Conservation (phyloP, 2,329 filamentous ascomycete genomes). For the Dactylellina cionopaga region DNA sequence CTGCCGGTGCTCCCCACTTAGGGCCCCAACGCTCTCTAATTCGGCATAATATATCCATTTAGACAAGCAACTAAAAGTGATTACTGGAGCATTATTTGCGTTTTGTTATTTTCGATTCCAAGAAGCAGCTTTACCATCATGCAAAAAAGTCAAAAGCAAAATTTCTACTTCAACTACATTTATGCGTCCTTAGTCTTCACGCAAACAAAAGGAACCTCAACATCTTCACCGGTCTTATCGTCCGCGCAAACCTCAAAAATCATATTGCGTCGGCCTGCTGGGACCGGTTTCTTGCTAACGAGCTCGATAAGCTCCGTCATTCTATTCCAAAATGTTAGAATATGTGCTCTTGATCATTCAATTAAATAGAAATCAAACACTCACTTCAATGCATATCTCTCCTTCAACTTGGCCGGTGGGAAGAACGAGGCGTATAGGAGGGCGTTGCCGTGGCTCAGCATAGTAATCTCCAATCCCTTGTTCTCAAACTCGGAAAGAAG, state of each 20-base stretch:
- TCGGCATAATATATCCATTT: not conserved
- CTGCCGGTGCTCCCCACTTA: no score
- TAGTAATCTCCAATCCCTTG: slow-evolving; percentile 82
- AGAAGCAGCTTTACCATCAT: not conserved
- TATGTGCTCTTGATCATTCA: not conserved
- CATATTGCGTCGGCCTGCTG: slow-evolving; percentile 89
- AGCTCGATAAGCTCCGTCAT: slow-evolving; percentile 87
- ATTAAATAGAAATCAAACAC: slow-evolving; percentile 58
- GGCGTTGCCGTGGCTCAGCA: slow-evolving; percentile 98
- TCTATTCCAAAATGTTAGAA: slow-evolving; percentile 66
- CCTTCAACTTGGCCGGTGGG: slow-evolving; percentile 81
- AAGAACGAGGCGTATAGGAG: slow-evolving; percentile 95
- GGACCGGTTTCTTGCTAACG: slow-evolving; percentile 91
- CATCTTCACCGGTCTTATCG: slow-evolving; percentile 87
- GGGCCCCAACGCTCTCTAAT: no score
- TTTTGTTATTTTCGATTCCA: not conserved
- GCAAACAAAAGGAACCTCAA: slow-evolving; percentile 97
- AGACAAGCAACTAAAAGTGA: not conserved
- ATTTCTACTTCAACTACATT: slow-evolving; percentile 59
- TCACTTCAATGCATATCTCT: slow-evolving; percentile 77
- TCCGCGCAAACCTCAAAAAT: slow-evolving; percentile 97
- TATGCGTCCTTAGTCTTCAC: slow-evolving; percentile 70
- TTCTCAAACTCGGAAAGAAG: slow-evolving; percentile 83
- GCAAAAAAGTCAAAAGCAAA: not conserved
- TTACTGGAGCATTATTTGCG: not conserved